Evolutionary conservation across 805 yeast species (phyloP).

Genomic region (Ogataea angusta): DNA sequence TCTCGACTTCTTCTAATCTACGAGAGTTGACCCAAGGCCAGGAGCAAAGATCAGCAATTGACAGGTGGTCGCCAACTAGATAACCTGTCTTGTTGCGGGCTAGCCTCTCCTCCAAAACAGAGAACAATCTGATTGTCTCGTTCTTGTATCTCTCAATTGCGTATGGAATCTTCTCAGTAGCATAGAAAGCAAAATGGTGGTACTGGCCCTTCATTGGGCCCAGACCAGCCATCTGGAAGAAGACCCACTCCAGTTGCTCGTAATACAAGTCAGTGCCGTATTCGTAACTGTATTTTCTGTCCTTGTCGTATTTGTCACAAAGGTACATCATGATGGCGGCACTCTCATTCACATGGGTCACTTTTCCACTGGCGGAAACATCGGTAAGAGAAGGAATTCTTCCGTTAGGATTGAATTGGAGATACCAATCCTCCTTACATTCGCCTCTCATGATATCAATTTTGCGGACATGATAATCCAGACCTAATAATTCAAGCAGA

Average conservation of each 20-base stretch:
- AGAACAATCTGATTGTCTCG: constrained; percentile 52
- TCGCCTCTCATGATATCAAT: constrained; percentile 41
- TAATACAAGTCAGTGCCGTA: constrained; percentile 44
- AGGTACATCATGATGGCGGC: constrained; percentile 61
- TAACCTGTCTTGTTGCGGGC: constrained; percentile 46
- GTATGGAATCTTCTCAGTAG: constrained; percentile 51
- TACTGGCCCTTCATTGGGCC: constrained; percentile 68
- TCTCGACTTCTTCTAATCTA: constrained; percentile 32
- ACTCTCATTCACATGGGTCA: constrained; percentile 49
- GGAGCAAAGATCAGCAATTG: constrained; percentile 56
- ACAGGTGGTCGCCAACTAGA: constrained; percentile 56
- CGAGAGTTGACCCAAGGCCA: constrained; percentile 42
- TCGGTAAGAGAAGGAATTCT: constrained; percentile 55
- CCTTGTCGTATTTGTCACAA: constrained; percentile 58
- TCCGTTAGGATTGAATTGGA: constrained; percentile 59
- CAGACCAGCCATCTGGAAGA: constrained; percentile 56
- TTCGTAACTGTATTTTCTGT: constrained; percentile 42
- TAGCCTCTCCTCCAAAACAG: constrained; percentile 52
- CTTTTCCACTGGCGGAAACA: constrained; percentile 39
- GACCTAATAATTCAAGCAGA: constrained; percentile 39
- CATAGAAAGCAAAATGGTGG: constrained; percentile 42
- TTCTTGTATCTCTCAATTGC: constrained; percentile 48
- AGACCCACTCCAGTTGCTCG: constrained; percentile 49
- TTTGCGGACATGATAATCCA: constrained; percentile 39
- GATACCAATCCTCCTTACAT: constrained; percentile 57